Conservation (phyloP, 176 grass and related monocot genomes). For the Poa pratensis region DNA sequence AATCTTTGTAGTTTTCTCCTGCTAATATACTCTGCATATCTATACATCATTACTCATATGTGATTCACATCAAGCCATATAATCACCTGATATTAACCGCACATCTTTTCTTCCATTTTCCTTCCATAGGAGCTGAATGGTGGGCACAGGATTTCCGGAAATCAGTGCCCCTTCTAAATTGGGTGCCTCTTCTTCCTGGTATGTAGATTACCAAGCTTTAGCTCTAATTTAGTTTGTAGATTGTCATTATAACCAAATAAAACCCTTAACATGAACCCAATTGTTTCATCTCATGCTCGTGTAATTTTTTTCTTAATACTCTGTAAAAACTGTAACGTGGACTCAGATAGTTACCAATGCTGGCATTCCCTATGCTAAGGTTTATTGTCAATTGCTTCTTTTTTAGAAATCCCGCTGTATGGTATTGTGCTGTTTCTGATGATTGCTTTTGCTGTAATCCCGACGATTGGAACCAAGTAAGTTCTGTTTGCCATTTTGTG, state of each 20-base stretch:
- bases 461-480: constrained; percentile 93
- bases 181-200: constrained; percentile 89
- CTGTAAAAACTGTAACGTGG: background rate
- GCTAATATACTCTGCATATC: constrained; percentile 19
- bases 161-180: constrained; percentile 79
- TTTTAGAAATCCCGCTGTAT: constrained; percentile 81
- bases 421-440: constrained; percentile 71
- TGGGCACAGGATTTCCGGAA: constrained; percentile 94
- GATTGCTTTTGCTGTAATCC: constrained; percentile 88
- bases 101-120: constrained; percentile 48
- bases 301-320: background rate
- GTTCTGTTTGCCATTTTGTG: constrained; percentile 31
- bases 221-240: background rate
- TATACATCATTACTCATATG: background rate
- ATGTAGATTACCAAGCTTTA: constrained; percentile 42
- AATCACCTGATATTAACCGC: constrained; percentile 20
- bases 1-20: constrained; percentile 15
- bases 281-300: background rate
- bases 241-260: background rate
- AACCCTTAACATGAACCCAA: background rate
- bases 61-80: background rate
- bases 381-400: constrained; percentile 30
- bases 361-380: constrained; percentile 27
- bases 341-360: background rate
- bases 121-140: constrained; percentile 87